Evolutionary conservation across 208 protist genomes (phyloP), one percentile per base, ranked within the genome.

Genomic region (Leishmania aethiopica): DNA sequence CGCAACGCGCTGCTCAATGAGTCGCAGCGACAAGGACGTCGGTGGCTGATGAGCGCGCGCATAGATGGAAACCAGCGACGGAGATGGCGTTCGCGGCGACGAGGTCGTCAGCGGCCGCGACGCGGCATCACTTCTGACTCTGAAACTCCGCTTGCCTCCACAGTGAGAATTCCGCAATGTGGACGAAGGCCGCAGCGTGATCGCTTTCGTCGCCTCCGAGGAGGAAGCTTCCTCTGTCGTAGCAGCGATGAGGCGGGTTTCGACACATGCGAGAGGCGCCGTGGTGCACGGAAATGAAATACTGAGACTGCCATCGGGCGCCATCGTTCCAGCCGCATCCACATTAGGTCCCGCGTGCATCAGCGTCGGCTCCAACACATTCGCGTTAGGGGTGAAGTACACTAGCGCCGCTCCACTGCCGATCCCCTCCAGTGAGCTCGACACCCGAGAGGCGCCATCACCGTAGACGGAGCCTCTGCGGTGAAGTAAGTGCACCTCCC

Each of bases 1-100:
- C 1, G 93, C 87, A n/a, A 95, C 86, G 57, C 88, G 83, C 32
- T 86, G 67, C 79, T 96, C 93, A 82, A 94, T 87, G 7, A 76
- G 83, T 7, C 91, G 86, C 82, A 90, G 75, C n/a, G 76, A 28
- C 22, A 82, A 66, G 37, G 78, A 60, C 22, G 69, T 70, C 19
- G 57, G 70, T n/a, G 72, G 51, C 51, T 62, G 13, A 62, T 53
- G 40, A 25, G 19, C 32, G 17, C 62, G 19, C 4, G 53, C n/a
- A 11, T 8, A 55, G 13, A 25, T 55, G 45, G 37, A 73, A 59
- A 15, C 15, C 45, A 11, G 32, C 57, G 67, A 8, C 55, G 2
- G 64, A 25, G 47, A 32, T 51, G 22, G 82, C 51, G 71, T 22
- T 13, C 49, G 3, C 40, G 25, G 28, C 67, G 62, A 6, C 35